These are phyloP conservation scores for Desmodesmus armatus DNA, from an alignment of 139 green algal genomes.

Conservation along the genomic window DNA sequence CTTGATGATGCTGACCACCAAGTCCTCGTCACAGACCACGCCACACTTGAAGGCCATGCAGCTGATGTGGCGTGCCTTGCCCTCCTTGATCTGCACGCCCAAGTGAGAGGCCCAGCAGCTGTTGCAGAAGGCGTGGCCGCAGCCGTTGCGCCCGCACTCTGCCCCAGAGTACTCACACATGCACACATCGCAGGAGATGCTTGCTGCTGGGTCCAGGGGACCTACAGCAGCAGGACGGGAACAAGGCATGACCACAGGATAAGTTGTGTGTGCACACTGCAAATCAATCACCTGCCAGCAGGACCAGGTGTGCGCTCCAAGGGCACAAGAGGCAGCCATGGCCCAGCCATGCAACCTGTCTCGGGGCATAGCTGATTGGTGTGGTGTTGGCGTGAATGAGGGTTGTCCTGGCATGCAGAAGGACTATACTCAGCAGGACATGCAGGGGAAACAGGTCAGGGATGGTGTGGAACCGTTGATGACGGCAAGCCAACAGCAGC, in stretches of 20 bases:
- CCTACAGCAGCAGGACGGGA: not conserved
- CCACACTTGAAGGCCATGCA: conserved; percentile 87
- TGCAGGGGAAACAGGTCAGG: no score
- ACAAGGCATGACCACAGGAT: not conserved
- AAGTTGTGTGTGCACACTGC: no score
- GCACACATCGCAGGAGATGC: conserved; percentile 72
- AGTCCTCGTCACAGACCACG: conserved; percentile 79
- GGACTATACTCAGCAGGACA: no score
- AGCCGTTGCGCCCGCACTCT: conserved; percentile 79
- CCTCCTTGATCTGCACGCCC: conserved; percentile 79
- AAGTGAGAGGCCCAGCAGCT: conserved; percentile 89
- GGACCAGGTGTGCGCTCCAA: no score
- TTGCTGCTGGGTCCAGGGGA: not conserved
- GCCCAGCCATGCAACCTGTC: no score
- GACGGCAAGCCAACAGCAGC: no score
- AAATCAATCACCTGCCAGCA: no score
- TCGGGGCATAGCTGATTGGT: no score
- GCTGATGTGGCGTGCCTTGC: conserved; percentile 58
- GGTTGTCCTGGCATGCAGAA: no score
- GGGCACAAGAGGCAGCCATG: no score
- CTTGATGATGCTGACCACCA: conserved; percentile 51
- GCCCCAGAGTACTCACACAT: conserved; percentile 51
- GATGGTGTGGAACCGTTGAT: no score
- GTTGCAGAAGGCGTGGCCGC: conserved; percentile 90
- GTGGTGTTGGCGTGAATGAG: no score